Percentiles rank a stretch among this genome's conserved stretches.
These are phyloP conservation scores for Rhynchosporium graminicola DNA, from an alignment of 2,329 filamentous ascomycete genomes.

Conservation along the genomic window DNA sequence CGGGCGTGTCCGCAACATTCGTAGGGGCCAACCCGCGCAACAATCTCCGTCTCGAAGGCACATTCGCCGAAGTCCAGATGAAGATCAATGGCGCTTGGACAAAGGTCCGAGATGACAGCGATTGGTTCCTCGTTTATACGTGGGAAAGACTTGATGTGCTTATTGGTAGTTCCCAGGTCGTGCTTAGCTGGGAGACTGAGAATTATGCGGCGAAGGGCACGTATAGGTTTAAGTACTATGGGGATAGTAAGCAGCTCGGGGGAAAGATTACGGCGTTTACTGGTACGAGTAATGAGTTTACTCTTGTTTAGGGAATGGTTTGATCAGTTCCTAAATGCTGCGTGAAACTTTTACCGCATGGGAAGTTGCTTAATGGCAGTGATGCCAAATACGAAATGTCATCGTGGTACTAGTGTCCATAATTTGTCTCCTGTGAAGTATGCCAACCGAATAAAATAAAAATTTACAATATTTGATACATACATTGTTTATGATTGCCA, in stretches of 20 bases:
- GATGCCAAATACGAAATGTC: too few species aligned
- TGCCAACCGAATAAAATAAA: too few species aligned
- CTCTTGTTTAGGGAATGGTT: constrained; percentile 16
- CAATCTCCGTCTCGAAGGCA: constrained; percentile 75
- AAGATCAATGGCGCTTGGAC: constrained; percentile 56
- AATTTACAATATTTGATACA: too few species aligned
- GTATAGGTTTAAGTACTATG: constrained; percentile 81
- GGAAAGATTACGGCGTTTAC: constrained; percentile 67
- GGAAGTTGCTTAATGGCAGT: too few species aligned
- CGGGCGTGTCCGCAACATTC: constrained; percentile 67
- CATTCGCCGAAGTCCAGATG: constrained; percentile 75
- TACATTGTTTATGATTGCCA: too few species aligned
- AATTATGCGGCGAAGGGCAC: constrained; percentile 57
- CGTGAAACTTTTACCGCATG: too few species aligned
- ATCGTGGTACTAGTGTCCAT: too few species aligned
- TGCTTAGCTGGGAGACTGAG: constrained; percentile 77
- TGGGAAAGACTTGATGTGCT: constrained; percentile 73
- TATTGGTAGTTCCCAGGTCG: constrained; percentile 74
- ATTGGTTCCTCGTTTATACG: constrained; percentile 80
- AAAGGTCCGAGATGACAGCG: constrained; percentile 68
- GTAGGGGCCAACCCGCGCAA: constrained; percentile 88
- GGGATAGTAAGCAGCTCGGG: constrained; percentile 68
- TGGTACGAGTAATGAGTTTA: constrained; percentile 53
- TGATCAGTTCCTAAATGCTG: too few species aligned
- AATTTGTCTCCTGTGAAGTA: too few species aligned